Conservation (phyloP, 129 eudicot species). For the Apium graveolens region DNA sequence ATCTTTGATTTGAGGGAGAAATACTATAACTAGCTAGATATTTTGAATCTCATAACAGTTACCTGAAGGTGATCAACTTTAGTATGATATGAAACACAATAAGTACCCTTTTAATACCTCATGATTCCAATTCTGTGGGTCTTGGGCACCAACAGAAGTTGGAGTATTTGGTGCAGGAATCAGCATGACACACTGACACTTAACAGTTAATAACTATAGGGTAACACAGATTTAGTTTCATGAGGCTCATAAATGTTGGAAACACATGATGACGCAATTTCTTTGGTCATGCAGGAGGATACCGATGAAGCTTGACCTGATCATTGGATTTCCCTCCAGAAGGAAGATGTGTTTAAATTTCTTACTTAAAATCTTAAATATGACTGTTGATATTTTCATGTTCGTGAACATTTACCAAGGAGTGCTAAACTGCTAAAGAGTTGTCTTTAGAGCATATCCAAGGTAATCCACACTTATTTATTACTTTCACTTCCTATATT, state of each 20-base stretch:
- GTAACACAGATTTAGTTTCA: neutral
- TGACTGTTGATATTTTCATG: neutral
- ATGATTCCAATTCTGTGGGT: neutral
- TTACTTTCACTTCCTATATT: neutral
- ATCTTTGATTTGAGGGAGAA: neutral
- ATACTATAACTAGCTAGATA: neutral
- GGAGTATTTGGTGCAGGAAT: neutral
- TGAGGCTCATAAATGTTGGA: neutral
- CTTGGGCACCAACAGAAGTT: neutral
- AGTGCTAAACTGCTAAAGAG: neutral
- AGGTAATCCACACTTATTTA: neutral
- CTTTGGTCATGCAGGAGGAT: slow-evolving; percentile 4
- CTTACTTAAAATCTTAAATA: neutral
- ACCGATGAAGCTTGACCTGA: neutral
- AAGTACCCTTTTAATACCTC: neutral
- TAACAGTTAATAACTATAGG: neutral
- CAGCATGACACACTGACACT: neutral
- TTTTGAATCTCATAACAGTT: neutral
- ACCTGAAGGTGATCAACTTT: neutral
- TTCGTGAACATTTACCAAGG: neutral
- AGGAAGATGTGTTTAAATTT: neutral
- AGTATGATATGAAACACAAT: neutral
- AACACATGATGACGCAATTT: neutral
- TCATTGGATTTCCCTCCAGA: neutral
- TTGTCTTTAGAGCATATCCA: slow-evolving; percentile 1